These are phyloP conservation scores for Solanum commersonii DNA, from an alignment of 257 asterid species.

Conservation along the genomic window DNA sequence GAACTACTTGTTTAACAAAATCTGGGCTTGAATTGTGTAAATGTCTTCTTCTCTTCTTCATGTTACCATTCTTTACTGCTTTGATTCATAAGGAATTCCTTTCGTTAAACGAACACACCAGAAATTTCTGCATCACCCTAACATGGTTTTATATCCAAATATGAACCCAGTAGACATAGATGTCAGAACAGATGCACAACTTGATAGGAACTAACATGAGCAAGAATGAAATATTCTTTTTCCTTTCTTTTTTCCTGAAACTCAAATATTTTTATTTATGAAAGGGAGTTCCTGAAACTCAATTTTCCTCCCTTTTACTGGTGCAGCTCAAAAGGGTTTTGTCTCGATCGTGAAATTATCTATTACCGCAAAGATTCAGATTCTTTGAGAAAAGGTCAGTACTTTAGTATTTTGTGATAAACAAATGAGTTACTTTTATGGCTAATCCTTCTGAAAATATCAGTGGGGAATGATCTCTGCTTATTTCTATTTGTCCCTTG, in stretches of 20 bases:
- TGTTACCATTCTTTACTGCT: background rate
- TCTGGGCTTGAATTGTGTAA: background rate
- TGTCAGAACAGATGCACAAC: background rate
- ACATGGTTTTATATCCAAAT: background rate
- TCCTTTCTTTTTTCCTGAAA: background rate
- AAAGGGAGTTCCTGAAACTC: background rate
- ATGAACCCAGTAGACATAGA: background rate
- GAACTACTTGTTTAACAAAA: background rate
- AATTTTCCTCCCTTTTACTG: background rate
- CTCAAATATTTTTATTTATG: background rate
- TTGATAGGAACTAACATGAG: background rate
- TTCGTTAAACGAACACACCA: background rate
- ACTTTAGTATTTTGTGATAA: background rate
- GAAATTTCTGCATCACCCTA: background rate
- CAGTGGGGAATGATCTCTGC: background rate
- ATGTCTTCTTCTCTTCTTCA: background rate
- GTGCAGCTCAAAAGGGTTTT: slow-evolving; percentile 79
- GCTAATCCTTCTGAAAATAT: background rate
- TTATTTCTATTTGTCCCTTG: background rate
- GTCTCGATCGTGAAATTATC: slow-evolving; percentile 42
- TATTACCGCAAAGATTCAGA: background rate
- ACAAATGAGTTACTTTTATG: background rate
- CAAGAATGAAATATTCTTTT: background rate
- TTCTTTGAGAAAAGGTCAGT: background rate
- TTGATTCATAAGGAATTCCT: background rate